phyloP scores from a whole-genome alignment of 2,329 filamentous ascomycete species.

The Aureobasidium sp. region DNA sequence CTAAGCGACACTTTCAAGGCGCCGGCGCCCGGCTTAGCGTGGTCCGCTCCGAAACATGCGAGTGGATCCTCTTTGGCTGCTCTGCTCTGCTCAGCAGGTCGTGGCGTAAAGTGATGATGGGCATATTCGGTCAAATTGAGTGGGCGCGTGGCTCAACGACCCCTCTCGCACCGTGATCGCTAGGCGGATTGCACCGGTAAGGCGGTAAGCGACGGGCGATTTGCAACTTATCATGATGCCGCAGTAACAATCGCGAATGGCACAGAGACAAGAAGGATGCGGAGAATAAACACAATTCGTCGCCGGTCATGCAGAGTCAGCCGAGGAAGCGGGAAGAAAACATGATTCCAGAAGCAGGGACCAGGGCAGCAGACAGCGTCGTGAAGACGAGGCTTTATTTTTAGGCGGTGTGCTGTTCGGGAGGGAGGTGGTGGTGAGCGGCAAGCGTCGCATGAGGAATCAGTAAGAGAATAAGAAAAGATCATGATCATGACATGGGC shows the following conservation, averaged over 20 bases:
- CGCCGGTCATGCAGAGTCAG: background rate
- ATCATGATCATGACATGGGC: background rate
- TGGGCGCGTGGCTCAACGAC: constrained; percentile 12
- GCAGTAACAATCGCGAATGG: constrained; percentile 9
- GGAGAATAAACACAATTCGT: constrained; percentile 10
- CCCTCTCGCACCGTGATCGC: background rate
- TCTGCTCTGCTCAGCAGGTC: background rate
- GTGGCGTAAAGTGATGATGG: constrained; percentile 13
- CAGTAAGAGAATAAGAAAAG: background rate
- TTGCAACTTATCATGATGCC: constrained; percentile 3
- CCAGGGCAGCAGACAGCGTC: background rate
- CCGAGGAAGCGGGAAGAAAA: constrained; percentile 13
- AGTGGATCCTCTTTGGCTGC: constrained; percentile 10
- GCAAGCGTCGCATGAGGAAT: background rate
- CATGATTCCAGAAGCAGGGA: constrained; percentile 14
- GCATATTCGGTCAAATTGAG: background rate
- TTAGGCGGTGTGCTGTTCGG: constrained; percentile 10
- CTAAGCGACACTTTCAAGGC: constrained; percentile 13
- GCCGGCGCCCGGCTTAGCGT: constrained; percentile 10
- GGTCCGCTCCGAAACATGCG: constrained; percentile 12
- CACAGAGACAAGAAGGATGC: constrained; percentile 1
- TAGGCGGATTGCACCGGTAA: background rate
- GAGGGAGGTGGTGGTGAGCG: background rate
- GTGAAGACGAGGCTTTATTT: constrained; percentile 3
- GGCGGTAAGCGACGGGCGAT: background rate